Percentiles rank a stretch among this genome's conserved stretches.
These are phyloP conservation scores for Leccinum variicolor DNA, from an alignment of 768 basidiomycete genomes.

Conservation along the genomic window DNA sequence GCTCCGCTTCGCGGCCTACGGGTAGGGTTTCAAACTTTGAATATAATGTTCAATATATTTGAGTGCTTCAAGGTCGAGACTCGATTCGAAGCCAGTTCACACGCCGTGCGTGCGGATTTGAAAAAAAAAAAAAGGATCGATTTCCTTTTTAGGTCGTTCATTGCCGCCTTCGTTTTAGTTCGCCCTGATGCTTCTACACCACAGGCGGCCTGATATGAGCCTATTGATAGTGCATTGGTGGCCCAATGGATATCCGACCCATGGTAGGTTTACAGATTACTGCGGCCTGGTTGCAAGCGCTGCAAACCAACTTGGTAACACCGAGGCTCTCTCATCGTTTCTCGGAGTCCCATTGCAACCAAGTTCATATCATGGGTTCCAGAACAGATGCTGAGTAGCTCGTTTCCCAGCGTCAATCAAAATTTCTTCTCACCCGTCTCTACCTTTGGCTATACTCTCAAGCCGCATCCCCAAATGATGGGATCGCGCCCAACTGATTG, in stretches of 20 bases:
- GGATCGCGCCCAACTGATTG: constrained; percentile 14
- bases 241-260: not conserved
- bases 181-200: not conserved
- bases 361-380: not conserved
- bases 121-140: not conserved
- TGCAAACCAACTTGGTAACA: not conserved
- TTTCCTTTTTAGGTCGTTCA: constrained; percentile 1
- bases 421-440: not conserved
- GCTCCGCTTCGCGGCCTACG: not conserved
- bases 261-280: not conserved
- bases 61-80: not conserved
- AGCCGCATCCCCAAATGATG: constrained; percentile 7
- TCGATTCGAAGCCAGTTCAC: not conserved
- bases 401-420: constrained; percentile 7
- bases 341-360: not conserved
- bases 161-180: not conserved
- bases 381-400: not conserved
- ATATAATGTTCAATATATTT: not conserved
- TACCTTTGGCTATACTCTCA: not conserved
- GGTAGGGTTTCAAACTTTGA: not conserved
- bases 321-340: not conserved
- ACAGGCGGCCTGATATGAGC: not conserved
- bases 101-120: not conserved
- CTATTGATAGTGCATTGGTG: not conserved
- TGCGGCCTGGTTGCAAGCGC: not conserved